These are phyloP conservation scores for Lachnellula occidentalis DNA, from an alignment of 2,329 filamentous ascomycete species.

Conservation along the genomic window DNA sequence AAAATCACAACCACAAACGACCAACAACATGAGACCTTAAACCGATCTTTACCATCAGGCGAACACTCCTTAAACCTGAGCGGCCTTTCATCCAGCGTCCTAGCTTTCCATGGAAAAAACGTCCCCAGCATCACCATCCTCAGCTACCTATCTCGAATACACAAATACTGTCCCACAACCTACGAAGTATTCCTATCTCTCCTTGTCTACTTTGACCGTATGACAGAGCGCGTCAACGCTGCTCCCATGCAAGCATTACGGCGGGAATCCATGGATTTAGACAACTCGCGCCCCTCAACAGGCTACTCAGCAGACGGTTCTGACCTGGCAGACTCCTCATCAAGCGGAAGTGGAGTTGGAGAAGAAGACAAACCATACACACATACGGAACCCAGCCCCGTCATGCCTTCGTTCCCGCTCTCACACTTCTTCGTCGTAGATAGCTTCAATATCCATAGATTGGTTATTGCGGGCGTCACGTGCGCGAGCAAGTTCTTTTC, in stretches of 20 bases:
- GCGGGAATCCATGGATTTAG: slow-evolving; percentile 29
- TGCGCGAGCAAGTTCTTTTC: slow-evolving; percentile 99
- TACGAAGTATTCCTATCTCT: slow-evolving; percentile 96
- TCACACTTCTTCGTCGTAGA: slow-evolving; percentile 88
- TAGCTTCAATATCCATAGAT: slow-evolving; percentile 95
- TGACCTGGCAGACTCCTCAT: slow-evolving; percentile 27
- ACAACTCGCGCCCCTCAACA: slow-evolving; percentile 25
- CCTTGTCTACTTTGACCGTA: slow-evolving; percentile 95
- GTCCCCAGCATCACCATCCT: slow-evolving; percentile 94
- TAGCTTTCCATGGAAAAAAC: slow-evolving; percentile 97
- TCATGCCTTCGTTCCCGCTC: slow-evolving; percentile 31
- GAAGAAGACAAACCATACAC: slow-evolving; percentile 25
- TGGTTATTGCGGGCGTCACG: slow-evolving; percentile 95
- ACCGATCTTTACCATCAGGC: slow-evolving; percentile 62
- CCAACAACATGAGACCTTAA: slow-evolving; percentile 82
- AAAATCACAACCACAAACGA: slow-evolving; percentile 98
- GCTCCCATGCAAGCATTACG: slow-evolving; percentile 64
- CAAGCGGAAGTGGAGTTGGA: slow-evolving; percentile 23
- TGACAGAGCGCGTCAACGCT: slow-evolving; percentile 93
- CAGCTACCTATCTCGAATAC: slow-evolving; percentile 91
- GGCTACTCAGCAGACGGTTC: slow-evolving; percentile 28
- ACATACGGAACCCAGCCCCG: slow-evolving; percentile 21
- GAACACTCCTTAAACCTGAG: slow-evolving; percentile 51
- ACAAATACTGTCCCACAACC: slow-evolving; percentile 98
- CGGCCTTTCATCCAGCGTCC: slow-evolving; percentile 64